Evolutionary conservation across 371 early-diverging fungal species (phyloP).

Genomic region (Rhizopus arrhizus): DNA sequence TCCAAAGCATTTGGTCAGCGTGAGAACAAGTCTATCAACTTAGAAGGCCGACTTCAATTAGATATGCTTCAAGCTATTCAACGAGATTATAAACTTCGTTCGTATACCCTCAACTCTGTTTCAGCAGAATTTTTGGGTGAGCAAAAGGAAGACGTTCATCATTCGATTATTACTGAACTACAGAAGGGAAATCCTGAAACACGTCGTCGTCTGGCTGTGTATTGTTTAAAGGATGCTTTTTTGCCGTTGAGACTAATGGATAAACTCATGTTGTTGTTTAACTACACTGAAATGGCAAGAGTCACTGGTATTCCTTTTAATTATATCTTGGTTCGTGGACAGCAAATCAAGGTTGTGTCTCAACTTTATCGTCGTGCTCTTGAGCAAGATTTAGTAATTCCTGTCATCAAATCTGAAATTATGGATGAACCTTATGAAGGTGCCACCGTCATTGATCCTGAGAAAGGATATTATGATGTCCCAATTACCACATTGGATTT

Average conservation of each 20-base stretch:
- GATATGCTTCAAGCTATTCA: slow-evolving; percentile 97
- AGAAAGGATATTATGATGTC: slow-evolving; percentile 93
- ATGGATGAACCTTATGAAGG: slow-evolving; percentile 96
- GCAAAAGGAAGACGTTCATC: slow-evolving; percentile 99
- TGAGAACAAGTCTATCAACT: slow-evolving; percentile 83
- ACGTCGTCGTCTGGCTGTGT: slow-evolving; percentile 95
- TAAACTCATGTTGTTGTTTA: slow-evolving; percentile 97
- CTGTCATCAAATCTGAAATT: slow-evolving; percentile 82
- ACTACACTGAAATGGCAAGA: slow-evolving; percentile 99
- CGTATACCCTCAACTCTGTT: slow-evolving; percentile 98
- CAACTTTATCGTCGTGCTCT: slow-evolving; percentile 94
- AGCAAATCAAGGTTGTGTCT: slow-evolving; percentile 97
- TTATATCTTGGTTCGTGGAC: slow-evolving; percentile 94
- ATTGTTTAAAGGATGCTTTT: slow-evolving; percentile 99
- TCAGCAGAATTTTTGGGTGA: slow-evolving; percentile 97
- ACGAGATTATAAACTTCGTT: slow-evolving; percentile 96
- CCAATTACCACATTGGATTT: slow-evolving; percentile 99
- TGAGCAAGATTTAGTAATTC: slow-evolving; percentile 88
- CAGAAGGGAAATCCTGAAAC: slow-evolving; percentile 97
- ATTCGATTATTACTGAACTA: slow-evolving; percentile 96
- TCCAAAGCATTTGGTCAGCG: slow-evolving; percentile 95
- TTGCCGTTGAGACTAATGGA: slow-evolving; percentile 97
- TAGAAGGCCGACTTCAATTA: slow-evolving; percentile 96
- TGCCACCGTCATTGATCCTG: slow-evolving; percentile 99
- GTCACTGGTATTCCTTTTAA: slow-evolving; percentile 98